Base-by-base conservation (phyloP, 768 basidiomycete genomes). In the Coprinopsis sp. region DNA sequence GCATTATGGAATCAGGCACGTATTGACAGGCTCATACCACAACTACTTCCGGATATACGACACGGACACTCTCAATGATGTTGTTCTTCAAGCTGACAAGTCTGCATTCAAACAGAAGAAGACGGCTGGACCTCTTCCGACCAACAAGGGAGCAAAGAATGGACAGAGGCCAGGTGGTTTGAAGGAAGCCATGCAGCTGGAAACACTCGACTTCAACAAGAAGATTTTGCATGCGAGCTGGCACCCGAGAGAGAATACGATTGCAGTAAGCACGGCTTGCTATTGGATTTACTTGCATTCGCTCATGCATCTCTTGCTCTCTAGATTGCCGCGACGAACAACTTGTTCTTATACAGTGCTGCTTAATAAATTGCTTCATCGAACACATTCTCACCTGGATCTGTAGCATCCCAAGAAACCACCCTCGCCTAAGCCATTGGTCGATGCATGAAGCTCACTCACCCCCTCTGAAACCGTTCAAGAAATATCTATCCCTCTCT, bases 41-140 rank as follows among this genome's bases (percentile, higher is more conserved):
- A 99, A 99, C 71, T 98, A 95, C 72, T 94, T 99, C 87, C 92
- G 93, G 65, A 96, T 99, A 81, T 99, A 92, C 69, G 95, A 98
- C 65, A 81, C 83, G 44, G 91, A 95, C 50, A 82, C 84, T 25
- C 62, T 82, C 52, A 87, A 84, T 51, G 96, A 98, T 59, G 83
- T 94, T 34, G 90, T 97, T 11, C 70, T 99, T 46, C 96, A 98
- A 67, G 96, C 96, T 2, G 96, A 99, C 73, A 99, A 99, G 67
- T 94, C 92, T 13, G 94, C 95, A 5, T 99, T 99, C 75, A 98
- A 98, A 67, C 91, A 91, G 39, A 99, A 97, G 84, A 99, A 98
- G 78, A 89, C 96, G 46, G 92, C 94, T 11, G 93, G 88, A 2
- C 83, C 85, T 7, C 60, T 84, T 45, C 79, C 81, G n/a, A 82